Evolutionary conservation across 106 monocot species (phyloP).

Genomic region (Dioscorea dumetorum): DNA sequence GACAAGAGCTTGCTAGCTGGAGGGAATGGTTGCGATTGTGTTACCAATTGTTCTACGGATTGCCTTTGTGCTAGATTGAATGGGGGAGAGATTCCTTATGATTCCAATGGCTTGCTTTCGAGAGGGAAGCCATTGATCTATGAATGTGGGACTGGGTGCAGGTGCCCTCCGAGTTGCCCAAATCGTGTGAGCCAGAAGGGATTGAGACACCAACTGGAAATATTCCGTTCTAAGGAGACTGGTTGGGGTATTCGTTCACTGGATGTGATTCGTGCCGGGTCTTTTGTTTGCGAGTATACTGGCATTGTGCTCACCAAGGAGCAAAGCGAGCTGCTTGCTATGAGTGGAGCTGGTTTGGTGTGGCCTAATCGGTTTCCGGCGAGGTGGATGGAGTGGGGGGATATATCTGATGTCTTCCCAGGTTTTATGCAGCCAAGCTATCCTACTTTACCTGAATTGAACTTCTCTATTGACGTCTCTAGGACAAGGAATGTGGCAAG

Average conservation of each 20-base stretch:
- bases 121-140: slow-evolving; percentile 82
- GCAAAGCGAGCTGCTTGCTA: slow-evolving; percentile 41
- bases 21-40: slow-evolving; percentile 63
- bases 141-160: slow-evolving; percentile 74
- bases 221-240: slow-evolving; percentile 79
- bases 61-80: slow-evolving; percentile 65
- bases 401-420: slow-evolving; percentile 66
- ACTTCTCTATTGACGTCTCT: slow-evolving; percentile 81
- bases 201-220: slow-evolving; percentile 52
- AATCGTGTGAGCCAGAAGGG: slow-evolving; percentile 91
- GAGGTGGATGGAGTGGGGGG: slow-evolving; percentile 95
- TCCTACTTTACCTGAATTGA: slow-evolving; percentile 37
- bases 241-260: slow-evolving; percentile 93
- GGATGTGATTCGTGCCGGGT: slow-evolving; percentile 88
- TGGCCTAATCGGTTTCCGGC: slow-evolving; percentile 58
- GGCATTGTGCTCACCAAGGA: slow-evolving; percentile 71
- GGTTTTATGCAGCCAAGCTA: slow-evolving; percentile 26
- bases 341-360: slow-evolving; percentile 58
- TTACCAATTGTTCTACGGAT: slow-evolving; percentile 36
- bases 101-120: slow-evolving; percentile 47
- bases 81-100: slow-evolving; percentile 85
- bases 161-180: slow-evolving; percentile 62
- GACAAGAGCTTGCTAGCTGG: slow-evolving; percentile 23
- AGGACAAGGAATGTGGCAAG: slow-evolving; percentile 77
- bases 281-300: slow-evolving; percentile 80